Percentiles rank a stretch among this genome's conserved stretches.
phyloP scores from a whole-genome alignment of 1,139 yeast species.

The Geotrichum europaeum region DNA sequence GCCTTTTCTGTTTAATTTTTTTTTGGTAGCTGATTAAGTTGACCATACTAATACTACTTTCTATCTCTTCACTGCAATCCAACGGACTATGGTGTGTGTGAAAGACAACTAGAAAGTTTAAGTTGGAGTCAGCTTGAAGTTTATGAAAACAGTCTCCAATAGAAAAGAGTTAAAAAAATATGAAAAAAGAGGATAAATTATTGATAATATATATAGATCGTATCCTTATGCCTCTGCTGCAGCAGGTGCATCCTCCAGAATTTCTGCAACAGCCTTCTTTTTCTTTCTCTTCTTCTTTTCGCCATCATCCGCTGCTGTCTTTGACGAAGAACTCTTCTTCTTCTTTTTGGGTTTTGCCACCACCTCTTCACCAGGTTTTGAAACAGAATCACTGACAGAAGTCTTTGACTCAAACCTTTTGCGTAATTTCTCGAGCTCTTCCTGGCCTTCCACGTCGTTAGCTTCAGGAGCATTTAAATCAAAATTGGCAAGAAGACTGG shows the following conservation, averaged over 20 bases:
- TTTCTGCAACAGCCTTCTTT: slow-evolving; percentile 3
- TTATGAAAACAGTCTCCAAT: too few species aligned
- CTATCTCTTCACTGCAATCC: too few species aligned
- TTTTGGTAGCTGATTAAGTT: too few species aligned
- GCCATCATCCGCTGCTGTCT: slow-evolving; percentile 11
- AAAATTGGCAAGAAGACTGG: slow-evolving; percentile 18
- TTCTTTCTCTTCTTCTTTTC: slow-evolving; percentile 18
- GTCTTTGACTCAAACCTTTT: slow-evolving; percentile 17
- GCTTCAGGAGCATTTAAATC: slow-evolving; percentile 17
- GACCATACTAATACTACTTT: too few species aligned
- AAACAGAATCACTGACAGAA: background rate
- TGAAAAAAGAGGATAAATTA: too few species aligned
- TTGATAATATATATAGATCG: too few species aligned
- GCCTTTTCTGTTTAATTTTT: too few species aligned
- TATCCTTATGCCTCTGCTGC: background rate
- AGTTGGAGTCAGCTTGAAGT: too few species aligned
- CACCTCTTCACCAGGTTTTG: slow-evolving; percentile 18
- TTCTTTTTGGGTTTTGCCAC: slow-evolving; percentile 26
- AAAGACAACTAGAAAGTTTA: too few species aligned
- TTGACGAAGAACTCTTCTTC: slow-evolving; percentile 19
- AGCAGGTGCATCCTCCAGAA: background rate
- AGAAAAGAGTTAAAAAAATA: too few species aligned
- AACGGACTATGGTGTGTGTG: too few species aligned
- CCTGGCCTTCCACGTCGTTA: slow-evolving; percentile 2
- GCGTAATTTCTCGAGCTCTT: slow-evolving; percentile 26